Evolutionary conservation across 73 alveolate species (phyloP).

Genomic region (Symbiodinium natans): DNA sequence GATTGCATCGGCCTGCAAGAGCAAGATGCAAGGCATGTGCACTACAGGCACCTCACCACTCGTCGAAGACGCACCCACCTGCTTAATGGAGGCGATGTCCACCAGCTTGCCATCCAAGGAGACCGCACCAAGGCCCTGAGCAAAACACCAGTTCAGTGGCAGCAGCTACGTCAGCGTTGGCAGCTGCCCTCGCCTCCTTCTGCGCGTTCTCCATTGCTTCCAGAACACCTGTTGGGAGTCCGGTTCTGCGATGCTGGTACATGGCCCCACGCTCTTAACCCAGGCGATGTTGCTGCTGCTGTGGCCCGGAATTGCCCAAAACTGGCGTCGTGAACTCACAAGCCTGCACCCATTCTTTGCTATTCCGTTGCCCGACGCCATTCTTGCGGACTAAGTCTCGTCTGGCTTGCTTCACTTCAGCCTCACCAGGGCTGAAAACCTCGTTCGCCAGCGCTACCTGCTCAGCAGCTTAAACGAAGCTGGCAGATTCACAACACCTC

Average conservation of each 20-base stretch:
- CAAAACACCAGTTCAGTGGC: neutral
- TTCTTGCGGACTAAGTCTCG: no score
- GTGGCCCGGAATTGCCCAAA: no score
- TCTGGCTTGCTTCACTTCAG: slow-evolving; percentile 81
- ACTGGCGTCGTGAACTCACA: no score
- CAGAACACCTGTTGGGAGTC: slow-evolving; percentile 28
- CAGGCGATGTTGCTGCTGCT: neutral
- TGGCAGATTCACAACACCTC: no score
- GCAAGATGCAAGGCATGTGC: neutral
- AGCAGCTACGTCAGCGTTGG: neutral
- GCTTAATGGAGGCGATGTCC: slow-evolving; percentile 94
- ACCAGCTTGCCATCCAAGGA: slow-evolving; percentile 93
- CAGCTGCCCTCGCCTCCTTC: neutral
- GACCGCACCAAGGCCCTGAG: slow-evolving; percentile 87
- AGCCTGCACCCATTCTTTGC: no score
- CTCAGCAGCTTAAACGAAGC: neutral
- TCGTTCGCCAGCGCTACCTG: slow-evolving; percentile 93
- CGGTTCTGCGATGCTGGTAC: no score
- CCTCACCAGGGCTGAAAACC: slow-evolving; percentile 93
- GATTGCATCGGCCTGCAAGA: slow-evolving; percentile 77
- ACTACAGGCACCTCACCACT: neutral
- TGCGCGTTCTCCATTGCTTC: slow-evolving; percentile 93
- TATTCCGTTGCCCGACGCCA: no score
- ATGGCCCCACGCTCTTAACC: neutral
- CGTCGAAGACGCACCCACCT: neutral